A percentile compares a stretch with the other conserved stretches of the same genome.
Conservation (phyloP, 2,329 filamentous ascomycete species). For the Immersiporthe knoxdaviesiana region DNA sequence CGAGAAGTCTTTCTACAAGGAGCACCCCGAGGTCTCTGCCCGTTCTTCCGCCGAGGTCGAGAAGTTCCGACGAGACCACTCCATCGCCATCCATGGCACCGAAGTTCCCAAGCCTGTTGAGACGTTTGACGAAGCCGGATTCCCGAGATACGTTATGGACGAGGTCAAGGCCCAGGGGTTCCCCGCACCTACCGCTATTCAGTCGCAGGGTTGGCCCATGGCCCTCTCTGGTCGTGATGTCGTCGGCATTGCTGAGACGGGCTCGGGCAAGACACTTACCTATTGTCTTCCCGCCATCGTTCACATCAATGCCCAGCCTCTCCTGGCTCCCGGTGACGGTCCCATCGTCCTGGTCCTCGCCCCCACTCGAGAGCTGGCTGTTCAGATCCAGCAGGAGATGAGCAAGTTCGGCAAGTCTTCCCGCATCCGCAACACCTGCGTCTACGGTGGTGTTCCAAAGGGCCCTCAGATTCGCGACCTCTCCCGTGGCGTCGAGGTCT, state of each 20-base stretch:
- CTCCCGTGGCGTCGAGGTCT: slow-evolving; percentile 93
- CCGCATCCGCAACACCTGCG: slow-evolving; percentile 96
- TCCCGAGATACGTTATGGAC: slow-evolving; percentile 95
- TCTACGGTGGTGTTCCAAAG: slow-evolving; percentile 98
- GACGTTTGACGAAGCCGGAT: slow-evolving; percentile 96
- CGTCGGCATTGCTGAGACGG: slow-evolving; percentile 98
- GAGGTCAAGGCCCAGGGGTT: slow-evolving; percentile 99
- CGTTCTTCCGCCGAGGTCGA: slow-evolving; percentile 81
- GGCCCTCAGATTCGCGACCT: slow-evolving; percentile 96
- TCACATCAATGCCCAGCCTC: slow-evolving; percentile 98
- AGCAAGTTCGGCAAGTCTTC: slow-evolving; percentile 98
- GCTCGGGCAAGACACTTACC: slow-evolving; percentile 97
- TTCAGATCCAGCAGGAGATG: slow-evolving; percentile 98
- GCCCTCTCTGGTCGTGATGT: slow-evolving; percentile 96
- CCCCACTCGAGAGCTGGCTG: slow-evolving; percentile 94
- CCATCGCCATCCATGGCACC: slow-evolving; percentile 79
- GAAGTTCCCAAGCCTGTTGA: slow-evolving; percentile 93
- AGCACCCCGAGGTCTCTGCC: slow-evolving; percentile 75
- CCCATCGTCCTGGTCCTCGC: slow-evolving; percentile 96
- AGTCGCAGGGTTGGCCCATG: slow-evolving; percentile 99
- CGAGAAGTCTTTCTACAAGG: slow-evolving; percentile 99
- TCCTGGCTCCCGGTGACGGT: slow-evolving; percentile 91
- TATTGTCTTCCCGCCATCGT: slow-evolving; percentile 98
- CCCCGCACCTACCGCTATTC: slow-evolving; percentile 89
- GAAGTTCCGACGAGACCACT: slow-evolving; percentile 81